Evolutionary conservation across 345 rosid genomes (phyloP).

Genomic region (Salix exigua): DNA sequence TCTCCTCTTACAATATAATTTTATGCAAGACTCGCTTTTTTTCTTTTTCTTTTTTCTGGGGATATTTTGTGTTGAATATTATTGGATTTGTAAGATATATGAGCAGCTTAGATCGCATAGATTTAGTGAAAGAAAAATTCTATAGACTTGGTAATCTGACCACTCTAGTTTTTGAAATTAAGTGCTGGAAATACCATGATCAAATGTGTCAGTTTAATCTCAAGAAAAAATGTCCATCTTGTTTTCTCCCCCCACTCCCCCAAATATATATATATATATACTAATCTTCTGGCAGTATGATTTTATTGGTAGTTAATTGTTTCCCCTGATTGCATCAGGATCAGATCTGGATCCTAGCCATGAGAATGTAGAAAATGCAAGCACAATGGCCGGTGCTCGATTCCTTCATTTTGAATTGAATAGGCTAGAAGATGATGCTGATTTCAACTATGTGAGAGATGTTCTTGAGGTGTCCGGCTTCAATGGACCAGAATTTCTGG

Average conservation of each 20-base stretch:
- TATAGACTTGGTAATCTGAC: not conserved
- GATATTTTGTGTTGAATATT: not conserved
- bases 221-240: not conserved
- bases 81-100: not conserved
- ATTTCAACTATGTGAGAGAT: slow-evolving; percentile 51
- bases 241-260: not conserved
- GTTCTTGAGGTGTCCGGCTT: slow-evolving; percentile 64
- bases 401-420: slow-evolving; percentile 17
- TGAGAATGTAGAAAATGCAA: slow-evolving; percentile 19
- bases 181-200: not conserved
- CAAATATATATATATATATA: too few species aligned
- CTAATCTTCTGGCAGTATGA: not conserved
- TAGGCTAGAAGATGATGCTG: slow-evolving; percentile 28
- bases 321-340: slow-evolving; percentile 24
- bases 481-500: slow-evolving; percentile 33
- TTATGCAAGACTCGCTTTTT: not conserved
- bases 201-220: not conserved
- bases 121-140: not conserved
- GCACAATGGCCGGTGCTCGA: not conserved
- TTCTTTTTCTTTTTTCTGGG: not conserved
- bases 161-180: not conserved
- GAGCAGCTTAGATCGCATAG: not conserved
- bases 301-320: slow-evolving; percentile 5
- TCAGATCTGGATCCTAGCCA: slow-evolving; percentile 13
- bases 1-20: not conserved